phyloP scores from a whole-genome alignment of 352 stramenopile genomes.

The Phytophthora tubulina region DNA sequence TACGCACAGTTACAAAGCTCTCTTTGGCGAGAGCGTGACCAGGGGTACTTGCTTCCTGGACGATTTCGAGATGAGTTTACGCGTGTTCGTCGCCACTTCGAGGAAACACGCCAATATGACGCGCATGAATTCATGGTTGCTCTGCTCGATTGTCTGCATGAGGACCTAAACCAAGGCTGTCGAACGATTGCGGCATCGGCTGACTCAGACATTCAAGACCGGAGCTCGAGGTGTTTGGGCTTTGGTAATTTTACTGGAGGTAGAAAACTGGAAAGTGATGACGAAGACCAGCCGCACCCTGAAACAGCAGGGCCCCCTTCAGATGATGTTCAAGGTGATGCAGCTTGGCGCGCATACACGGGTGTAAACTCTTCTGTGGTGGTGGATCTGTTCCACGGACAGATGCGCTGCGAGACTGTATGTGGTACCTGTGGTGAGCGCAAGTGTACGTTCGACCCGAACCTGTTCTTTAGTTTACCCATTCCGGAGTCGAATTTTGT shows the following conservation, averaged over 20 bases:
- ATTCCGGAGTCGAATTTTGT: constrained; percentile 88
- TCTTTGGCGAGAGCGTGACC: constrained; percentile 69
- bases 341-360: constrained; percentile 94
- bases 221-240: constrained; percentile 41
- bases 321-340: constrained; percentile 84
- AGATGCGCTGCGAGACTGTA: constrained; percentile 95
- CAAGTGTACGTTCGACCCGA: constrained; percentile 97
- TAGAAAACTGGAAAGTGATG: constrained; percentile 46
- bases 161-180: constrained; percentile 96
- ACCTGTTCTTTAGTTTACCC: constrained; percentile 95
- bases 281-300: constrained; percentile 31
- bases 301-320: constrained; percentile 36
- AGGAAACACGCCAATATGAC: constrained; percentile 95
- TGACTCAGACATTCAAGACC: constrained; percentile 40
- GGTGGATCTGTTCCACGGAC: constrained; percentile 96
- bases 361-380: constrained; percentile 95
- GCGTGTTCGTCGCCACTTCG: constrained; percentile 66
- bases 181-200: constrained; percentile 14
- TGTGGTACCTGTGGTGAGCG: constrained; percentile 94
- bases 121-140: constrained; percentile 96
- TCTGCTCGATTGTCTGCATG: constrained; percentile 98
- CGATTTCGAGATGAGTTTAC: constrained; percentile 80
- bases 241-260: constrained; percentile 44
- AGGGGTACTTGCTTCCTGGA: constrained; percentile 57
- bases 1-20: constrained; percentile 87